Evolutionary conservation across 73 alveolate genomes (phyloP).

Genomic region (Paramecium primaurelia): DNA sequence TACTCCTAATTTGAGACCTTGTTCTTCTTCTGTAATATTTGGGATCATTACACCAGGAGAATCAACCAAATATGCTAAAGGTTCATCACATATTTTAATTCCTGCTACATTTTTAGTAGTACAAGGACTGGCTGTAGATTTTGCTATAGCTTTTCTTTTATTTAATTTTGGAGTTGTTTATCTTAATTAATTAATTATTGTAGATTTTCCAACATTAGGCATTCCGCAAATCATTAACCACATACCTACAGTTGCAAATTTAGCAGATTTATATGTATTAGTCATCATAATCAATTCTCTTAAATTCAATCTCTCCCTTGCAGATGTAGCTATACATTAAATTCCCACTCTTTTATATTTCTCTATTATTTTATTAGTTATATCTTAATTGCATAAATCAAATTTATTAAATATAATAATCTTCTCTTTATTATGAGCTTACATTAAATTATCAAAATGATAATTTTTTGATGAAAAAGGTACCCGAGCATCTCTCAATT

Average conservation of each 20-base stretch:
- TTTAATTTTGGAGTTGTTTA: slow-evolving; percentile 67
- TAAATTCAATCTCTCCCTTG: slow-evolving; percentile 70
- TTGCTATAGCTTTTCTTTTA: slow-evolving; percentile 73
- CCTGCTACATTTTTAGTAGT: slow-evolving; percentile 81
- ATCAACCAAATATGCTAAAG: slow-evolving; percentile 79
- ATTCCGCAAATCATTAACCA: slow-evolving; percentile 90
- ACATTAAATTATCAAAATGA: slow-evolving; percentile 63
- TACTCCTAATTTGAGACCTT: slow-evolving; percentile 75
- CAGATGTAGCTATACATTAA: slow-evolving; percentile 67
- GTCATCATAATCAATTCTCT: slow-evolving; percentile 60
- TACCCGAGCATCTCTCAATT: slow-evolving; percentile 87
- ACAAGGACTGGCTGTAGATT: slow-evolving; percentile 82
- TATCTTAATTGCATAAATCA: slow-evolving; percentile 73
- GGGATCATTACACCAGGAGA: slow-evolving; percentile 92
- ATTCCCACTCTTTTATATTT: slow-evolving; percentile 59
- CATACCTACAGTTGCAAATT: slow-evolving; percentile 86
- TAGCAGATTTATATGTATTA: slow-evolving; percentile 60
- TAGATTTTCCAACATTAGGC: slow-evolving; percentile 93
- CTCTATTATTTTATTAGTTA: slow-evolving; percentile 63
- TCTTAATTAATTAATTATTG: slow-evolving; percentile 77
- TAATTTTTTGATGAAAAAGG: slow-evolving; percentile 75
- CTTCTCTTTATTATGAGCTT: slow-evolving; percentile 62
- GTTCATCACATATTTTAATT: slow-evolving; percentile 75
- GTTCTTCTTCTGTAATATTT: slow-evolving; percentile 66
- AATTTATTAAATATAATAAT: slow-evolving; percentile 80